Conservation (phyloP, 2,329 filamentous ascomycete genomes). For the Chaetomiaceae sp. region DNA sequence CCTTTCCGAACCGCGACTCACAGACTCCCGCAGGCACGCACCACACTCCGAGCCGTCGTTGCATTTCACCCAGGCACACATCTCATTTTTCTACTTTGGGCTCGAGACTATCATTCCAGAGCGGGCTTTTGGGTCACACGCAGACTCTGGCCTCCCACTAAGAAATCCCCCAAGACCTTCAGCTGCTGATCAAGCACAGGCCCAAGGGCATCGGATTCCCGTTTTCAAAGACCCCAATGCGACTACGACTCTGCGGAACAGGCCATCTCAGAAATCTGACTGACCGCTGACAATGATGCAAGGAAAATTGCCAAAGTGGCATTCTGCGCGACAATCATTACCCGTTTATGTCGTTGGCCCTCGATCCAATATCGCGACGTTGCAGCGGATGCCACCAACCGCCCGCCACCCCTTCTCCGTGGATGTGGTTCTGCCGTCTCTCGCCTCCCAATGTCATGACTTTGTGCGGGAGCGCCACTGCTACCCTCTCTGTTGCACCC, state of each 20-base stretch:
- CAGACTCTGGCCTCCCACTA: too few relatives aligned
- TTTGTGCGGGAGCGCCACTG: not conserved
- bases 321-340: not conserved
- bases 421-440: constrained; percentile 13
- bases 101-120: too few relatives aligned
- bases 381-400: not conserved
- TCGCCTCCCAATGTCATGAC: constrained; percentile 2
- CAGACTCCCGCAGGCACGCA: not conserved
- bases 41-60: not conserved
- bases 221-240: too few relatives aligned
- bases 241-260: too few relatives aligned
- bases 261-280: too few relatives aligned
- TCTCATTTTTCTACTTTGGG: too few relatives aligned
- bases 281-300: too few relatives aligned
- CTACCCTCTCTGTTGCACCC: not conserved
- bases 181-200: too few relatives aligned
- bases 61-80: too few relatives aligned
- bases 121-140: too few relatives aligned
- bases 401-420: not conserved
- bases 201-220: too few relatives aligned
- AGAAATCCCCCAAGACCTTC: too few relatives aligned
- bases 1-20: constrained; percentile 4
- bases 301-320: not conserved
- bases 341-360: not conserved
- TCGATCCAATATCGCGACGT: not conserved